Base-by-base conservation (phyloP, 768 basidiomycete species). In the Boletales sp. region DNA sequence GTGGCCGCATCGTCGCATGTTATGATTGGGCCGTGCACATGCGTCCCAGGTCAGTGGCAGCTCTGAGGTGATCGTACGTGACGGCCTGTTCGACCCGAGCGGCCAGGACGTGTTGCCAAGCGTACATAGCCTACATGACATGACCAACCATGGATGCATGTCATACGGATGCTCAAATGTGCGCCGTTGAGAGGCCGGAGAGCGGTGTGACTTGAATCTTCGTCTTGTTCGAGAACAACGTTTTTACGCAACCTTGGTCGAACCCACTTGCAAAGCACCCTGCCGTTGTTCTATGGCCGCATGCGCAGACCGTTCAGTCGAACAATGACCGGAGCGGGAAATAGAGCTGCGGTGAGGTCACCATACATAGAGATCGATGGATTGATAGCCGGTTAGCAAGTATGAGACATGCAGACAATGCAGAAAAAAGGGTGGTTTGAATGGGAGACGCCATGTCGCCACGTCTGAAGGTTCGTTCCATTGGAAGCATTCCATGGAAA, bases 391-490 rank as follows among this genome's bases (percentile, higher is more conserved):
- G 34, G 15, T 37, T 37, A 18, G 36, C 15, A 21, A 5, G 4
- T 41, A 27, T 27, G 30, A 39, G 46, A 38, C 32, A 48, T 40
- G 42, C 40, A 31, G 19, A 35, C 24, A 27, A 27, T 27, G 9
- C 15, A 27, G 24, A 27, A 3, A 27, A 27, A 27, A 27, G 6
- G 42, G 39, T 2, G 17, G 30, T 4, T 43, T 2, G 40, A 18
- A 41, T 18, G 2, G 43, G 13, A 31, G 43, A 50, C 56, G 47
- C 47, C 15, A 38, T 55, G 52, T 29, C 43, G 29, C 55, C 43
- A 39, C 29, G 30, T 12, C 40, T 39, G 54, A 50, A 56, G 10
- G 44, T 62, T 65, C 60, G 44, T 62, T 65, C 60, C 17, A 55
- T 62, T 47, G 52, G 63, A 65, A 64, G 39, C 38, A 18, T 56